Conservation (phyloP, 2,329 filamentous ascomycete species). For the Botrytis fragariae region DNA sequence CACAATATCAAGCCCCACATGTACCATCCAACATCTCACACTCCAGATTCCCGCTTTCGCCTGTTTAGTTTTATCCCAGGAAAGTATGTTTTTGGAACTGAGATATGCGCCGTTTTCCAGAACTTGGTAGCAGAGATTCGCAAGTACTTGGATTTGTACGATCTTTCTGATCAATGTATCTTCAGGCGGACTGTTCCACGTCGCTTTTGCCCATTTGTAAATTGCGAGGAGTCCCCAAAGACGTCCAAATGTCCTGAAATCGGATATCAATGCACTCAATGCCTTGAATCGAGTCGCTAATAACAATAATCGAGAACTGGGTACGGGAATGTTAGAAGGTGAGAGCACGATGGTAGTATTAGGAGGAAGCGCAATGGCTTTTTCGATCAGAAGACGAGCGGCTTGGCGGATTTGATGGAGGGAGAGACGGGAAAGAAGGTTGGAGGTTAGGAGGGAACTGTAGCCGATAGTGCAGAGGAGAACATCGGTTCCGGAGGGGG, state of each 20-base stretch:
- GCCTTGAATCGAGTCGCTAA: slow-evolving; percentile 53
- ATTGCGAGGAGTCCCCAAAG: slow-evolving; percentile 76
- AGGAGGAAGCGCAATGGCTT: slow-evolving; percentile 51
- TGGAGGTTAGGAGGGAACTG: slow-evolving; percentile 54
- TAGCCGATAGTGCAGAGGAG: slow-evolving; percentile 69
- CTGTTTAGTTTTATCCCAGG: slow-evolving; percentile 55
- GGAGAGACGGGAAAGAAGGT: slow-evolving; percentile 51
- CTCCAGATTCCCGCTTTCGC: slow-evolving; percentile 67
- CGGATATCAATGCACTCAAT: slow-evolving; percentile 64
- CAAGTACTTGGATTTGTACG: slow-evolving; percentile 64
- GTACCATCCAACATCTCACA: slow-evolving; percentile 74
- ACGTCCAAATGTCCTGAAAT: slow-evolving; percentile 69
- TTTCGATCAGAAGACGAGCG: slow-evolving; percentile 51
- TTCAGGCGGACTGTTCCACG: slow-evolving; percentile 39
- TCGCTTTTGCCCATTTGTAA: slow-evolving; percentile 62
- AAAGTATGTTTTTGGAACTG: slow-evolving; percentile 67
- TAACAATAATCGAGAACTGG: slow-evolving; percentile 40
- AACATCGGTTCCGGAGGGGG: slow-evolving; percentile 66
- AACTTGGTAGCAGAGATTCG: slow-evolving; percentile 69
- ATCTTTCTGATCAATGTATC: slow-evolving; percentile 51
- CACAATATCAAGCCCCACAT: slow-evolving; percentile 73
- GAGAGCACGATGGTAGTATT: slow-evolving; percentile 47
- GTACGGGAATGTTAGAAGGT: slow-evolving; percentile 30
- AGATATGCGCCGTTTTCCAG: slow-evolving; percentile 85
- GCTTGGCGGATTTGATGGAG: slow-evolving; percentile 56